Evolutionary conservation across 2,329 filamentous ascomycete species (phyloP).

Genomic region (Truncatella angustata): DNA sequence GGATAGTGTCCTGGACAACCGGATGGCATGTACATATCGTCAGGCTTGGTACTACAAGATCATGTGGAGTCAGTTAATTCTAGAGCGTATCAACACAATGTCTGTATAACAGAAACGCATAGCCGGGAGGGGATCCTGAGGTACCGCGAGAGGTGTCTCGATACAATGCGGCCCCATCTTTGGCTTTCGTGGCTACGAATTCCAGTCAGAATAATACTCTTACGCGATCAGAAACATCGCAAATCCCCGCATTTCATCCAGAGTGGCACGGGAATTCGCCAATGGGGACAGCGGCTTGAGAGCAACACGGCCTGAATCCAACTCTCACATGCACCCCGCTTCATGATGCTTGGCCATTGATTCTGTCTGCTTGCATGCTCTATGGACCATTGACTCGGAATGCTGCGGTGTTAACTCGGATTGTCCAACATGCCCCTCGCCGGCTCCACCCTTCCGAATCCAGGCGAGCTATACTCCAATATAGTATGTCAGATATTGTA

Average conservation of each 20-base stretch:
- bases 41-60: not conserved
- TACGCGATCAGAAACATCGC: slow-evolving; percentile 5
- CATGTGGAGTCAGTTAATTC: not conserved
- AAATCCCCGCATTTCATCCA: slow-evolving; percentile 6
- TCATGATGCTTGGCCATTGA: slow-evolving; percentile 3
- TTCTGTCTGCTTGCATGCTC: not conserved
- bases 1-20: slow-evolving; percentile 1
- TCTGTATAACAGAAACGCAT: not conserved
- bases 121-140: not conserved
- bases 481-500: not conserved
- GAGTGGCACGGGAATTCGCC: slow-evolving; percentile 4
- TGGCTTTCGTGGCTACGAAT: not conserved
- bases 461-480: not conserved
- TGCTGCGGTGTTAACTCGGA: slow-evolving; percentile 2
- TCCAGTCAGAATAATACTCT: not conserved
- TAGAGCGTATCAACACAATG: not conserved
- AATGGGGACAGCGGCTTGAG: not conserved
- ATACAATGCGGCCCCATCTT: not conserved
- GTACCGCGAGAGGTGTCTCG: not conserved
- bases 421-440: not conserved
- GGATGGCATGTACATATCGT: not conserved
- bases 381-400: not conserved
- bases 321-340: slow-evolving; percentile 5
- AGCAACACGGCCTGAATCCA: not conserved
- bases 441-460: not conserved